Base-by-base conservation (phyloP, 306 rosid species). In the Prunus padus region DNA sequence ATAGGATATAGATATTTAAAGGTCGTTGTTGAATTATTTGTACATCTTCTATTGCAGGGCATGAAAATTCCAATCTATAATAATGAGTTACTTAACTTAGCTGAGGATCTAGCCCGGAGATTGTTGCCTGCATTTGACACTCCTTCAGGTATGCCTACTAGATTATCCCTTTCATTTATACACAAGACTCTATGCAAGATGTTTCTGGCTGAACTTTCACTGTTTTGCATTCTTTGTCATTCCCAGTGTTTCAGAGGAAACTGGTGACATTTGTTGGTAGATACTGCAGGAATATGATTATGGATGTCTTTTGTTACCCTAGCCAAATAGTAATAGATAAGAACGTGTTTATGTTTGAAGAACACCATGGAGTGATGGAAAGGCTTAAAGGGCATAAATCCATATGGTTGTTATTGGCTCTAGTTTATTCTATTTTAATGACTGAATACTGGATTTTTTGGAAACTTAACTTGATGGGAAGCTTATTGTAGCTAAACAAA, bases 51-150 rank as follows among this genome's bases (percentile, higher is more conserved):
- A 55, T 73, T 76, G 71, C 76, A 94, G 98, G 98, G 98, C 57
- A 88, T 94, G 98, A 90, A 84, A 82, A 83, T 94, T 85, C 87
- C 93, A 31, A 85, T 79, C 37, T 92, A 94, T 82, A 88, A 94
- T 76, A 90, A 92, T 82, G 90, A 89, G 73, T 84, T 94, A 65
- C 89, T 94, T 44, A 84, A 85, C 87, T 76, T 94, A 69, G 98
- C 97, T 16, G 98, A 92, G 84, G 98, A 94, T 88, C 87, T 94
- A 72, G 97, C 83, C 69, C 87, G 95, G 85, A 89, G 95, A 85
- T 76, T 94, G 84, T 86, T 94, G 78, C 98, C 97, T 76, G 98
- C 96, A 49, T 94, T 94, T 82, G 97, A 94, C 76, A 92, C 98
- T 73, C 98, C 98, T 60, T 92, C 98, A 72, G 98, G 98, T 94